These are phyloP conservation scores for Termitomyces eurrhizus DNA, from an alignment of 768 basidiomycete species.

Conservation along the genomic window DNA sequence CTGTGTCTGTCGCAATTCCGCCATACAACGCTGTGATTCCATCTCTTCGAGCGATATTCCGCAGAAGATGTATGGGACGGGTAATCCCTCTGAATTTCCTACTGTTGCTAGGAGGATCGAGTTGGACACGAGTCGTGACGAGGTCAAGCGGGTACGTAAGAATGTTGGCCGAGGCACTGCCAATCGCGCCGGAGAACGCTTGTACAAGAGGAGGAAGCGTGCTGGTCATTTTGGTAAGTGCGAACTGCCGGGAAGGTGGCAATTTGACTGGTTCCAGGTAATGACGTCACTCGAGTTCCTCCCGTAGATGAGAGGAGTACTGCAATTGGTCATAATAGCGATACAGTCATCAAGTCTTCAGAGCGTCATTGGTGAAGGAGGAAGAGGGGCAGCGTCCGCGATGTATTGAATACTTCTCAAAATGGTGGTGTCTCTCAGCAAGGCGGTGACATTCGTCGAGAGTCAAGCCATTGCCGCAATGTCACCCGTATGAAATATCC, in stretches of 20 bases:
- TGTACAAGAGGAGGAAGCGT: constrained; percentile 26
- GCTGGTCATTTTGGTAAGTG: constrained; percentile 26
- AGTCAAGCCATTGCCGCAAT: neutral
- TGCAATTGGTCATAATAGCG: neutral
- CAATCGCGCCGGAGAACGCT: constrained; percentile 50
- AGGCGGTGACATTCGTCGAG: neutral
- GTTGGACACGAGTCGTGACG: constrained; percentile 49
- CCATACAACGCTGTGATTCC: neutral
- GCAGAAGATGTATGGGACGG: neutral
- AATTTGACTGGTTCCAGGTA: neutral
- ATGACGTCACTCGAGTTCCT: neutral
- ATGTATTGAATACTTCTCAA: neutral
- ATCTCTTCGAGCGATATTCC: neutral
- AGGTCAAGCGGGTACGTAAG: constrained; percentile 58
- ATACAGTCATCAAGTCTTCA: neutral
- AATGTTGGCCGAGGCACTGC: constrained; percentile 47
- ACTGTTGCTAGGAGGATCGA: constrained; percentile 22
- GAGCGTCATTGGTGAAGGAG: neutral
- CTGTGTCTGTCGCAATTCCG: neutral
- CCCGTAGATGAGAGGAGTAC: neutral
- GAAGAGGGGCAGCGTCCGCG: neutral
- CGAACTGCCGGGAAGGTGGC: neutral
- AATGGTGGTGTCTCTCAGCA: neutral
- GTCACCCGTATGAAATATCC: neutral
- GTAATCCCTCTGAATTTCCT: neutral